Percentiles rank a stretch among this genome's conserved stretches.
phyloP scores from a whole-genome alignment of 1,139 yeast genomes.

The Yamadazyma taylorii region DNA sequence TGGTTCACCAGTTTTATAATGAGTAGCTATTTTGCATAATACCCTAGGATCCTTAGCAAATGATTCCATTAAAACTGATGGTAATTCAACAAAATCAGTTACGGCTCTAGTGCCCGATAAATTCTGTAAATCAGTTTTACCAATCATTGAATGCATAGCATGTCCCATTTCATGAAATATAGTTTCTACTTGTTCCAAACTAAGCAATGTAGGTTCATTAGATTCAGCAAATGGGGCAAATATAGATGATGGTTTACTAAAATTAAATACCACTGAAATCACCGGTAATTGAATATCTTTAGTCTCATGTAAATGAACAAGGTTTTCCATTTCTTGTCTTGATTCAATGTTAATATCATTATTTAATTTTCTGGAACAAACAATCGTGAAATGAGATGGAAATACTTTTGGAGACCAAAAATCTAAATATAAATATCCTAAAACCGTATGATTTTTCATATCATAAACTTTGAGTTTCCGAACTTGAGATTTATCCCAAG shows the following conservation, averaged over 20 bases:
- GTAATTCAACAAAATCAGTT: conserved; percentile 94
- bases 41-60: conserved; percentile 85
- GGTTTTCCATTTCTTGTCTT: conserved; percentile 29
- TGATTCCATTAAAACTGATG: conserved; percentile 92
- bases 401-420: conserved; percentile 48
- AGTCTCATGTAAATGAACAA: conserved; percentile 53
- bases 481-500: conserved; percentile 83
- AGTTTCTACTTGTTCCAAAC: conserved; percentile 84
- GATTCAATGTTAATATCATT: conserved; percentile 30
- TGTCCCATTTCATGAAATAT: conserved; percentile 99
- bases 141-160: conserved; percentile 97
- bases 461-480: conserved; percentile 70
- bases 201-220: conserved; percentile 47
- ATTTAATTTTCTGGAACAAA: conserved; percentile 70
- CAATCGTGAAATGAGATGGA: conserved; percentile 97
- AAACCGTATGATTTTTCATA: conserved; percentile 21
- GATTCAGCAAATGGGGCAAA: conserved; percentile 8
- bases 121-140: conserved; percentile 85
- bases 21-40: conserved; percentile 68
- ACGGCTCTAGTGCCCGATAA: conserved; percentile 94
- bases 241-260: conserved; percentile 38
- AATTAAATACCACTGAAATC: conserved; percentile 85
- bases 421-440: conserved; percentile 46
- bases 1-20: conserved; percentile 66
- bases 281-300: conserved; percentile 79